These are phyloP conservation scores for Candida anglica DNA, from an alignment of 805 yeast species.

Conservation along the genomic window DNA sequence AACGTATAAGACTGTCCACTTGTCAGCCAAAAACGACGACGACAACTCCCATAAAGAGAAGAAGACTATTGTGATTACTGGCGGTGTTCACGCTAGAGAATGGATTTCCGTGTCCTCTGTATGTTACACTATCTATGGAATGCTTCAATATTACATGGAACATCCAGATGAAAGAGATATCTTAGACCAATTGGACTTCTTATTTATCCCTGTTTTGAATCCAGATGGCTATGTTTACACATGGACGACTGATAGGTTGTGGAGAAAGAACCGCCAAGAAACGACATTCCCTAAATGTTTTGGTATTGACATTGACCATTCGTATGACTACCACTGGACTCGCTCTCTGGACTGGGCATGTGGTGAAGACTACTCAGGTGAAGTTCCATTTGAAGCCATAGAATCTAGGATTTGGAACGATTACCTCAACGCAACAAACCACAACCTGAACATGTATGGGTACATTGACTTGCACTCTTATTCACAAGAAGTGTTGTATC, in stretches of 20 bases:
- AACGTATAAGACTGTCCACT: conserved; percentile 61
- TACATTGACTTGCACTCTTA: conserved; percentile 83
- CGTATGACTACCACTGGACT: conserved; percentile 73
- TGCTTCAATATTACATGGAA: conserved; percentile 25
- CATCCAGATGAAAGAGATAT: conserved; percentile 40
- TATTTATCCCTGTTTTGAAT: conserved; percentile 79
- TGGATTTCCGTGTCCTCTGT: conserved; percentile 79
- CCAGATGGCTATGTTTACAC: conserved; percentile 90
- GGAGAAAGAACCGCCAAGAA: conserved; percentile 87
- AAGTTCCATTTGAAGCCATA: conserved; percentile 54
- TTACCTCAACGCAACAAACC: conserved; percentile 39
- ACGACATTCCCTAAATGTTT: conserved; percentile 62
- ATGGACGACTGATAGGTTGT: conserved; percentile 75
- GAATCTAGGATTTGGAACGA: conserved; percentile 38
- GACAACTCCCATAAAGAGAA: conserved; percentile 30
- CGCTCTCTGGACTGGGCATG: conserved; percentile 64
- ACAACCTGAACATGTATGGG: conserved; percentile 63
- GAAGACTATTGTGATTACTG: conserved; percentile 70
- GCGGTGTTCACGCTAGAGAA: conserved; percentile 88
- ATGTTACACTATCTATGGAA: conserved; percentile 47
- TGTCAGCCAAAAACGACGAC: conserved; percentile 45
- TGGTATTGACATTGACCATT: conserved; percentile 86
- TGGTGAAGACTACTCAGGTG: conserved; percentile 81
- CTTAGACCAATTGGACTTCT: conserved; percentile 60
- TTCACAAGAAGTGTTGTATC: conserved; percentile 77